Base-by-base conservation (phyloP, 1,139 yeast genomes). In the Diutina catenulata region DNA sequence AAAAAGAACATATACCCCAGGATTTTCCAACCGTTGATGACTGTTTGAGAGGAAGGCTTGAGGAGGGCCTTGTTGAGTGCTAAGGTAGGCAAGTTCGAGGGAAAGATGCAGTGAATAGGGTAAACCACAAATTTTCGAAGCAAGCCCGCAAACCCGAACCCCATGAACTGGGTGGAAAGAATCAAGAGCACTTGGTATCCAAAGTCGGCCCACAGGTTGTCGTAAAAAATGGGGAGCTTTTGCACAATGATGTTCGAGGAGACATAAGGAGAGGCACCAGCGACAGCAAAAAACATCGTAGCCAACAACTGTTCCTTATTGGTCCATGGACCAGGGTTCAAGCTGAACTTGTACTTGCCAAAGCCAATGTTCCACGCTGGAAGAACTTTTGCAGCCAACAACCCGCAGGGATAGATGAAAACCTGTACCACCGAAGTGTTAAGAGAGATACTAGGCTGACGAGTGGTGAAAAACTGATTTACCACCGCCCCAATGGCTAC, bases 291-390 rank as follows among this genome's bases (percentile, higher is more conserved):
- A 44, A 69, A 57, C 25, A 70, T 45, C 0, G 80, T 70, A 3
- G 75, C 62, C 43, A 75, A 59, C 76, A 76, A 73, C 59, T 80
- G 84, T 50, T 80, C 91, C 52, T 80, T 80, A 47, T 60, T 65
- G 27, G 68, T 61, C 82, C 84, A 80, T 5, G 76, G 75, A 6
- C 79, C 79, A 2, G 77, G 76, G 43, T 52, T 76, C 66, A 48
- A 74, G 48, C 38, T 71, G 54, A 49, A 56, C 43, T 40, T 60
- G 59, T 40, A 46, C 50, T 70, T 45, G 56, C 56, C 44, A 51
- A 53, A 24, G 36, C 40, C 62, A 50, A 74, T 50, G 14, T 65
- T 68, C 65, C 67, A 60, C 40, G 64, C 63, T 4, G 83, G 83
- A 14, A 76, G 41, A 28, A 52, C 36, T 28, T 36, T 42, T 33